A percentile compares a stretch with the other conserved stretches of the same genome.
phyloP scores from a whole-genome alignment of 495 filamentous ascomycete species.

The Penicillium malachiteum region DNA sequence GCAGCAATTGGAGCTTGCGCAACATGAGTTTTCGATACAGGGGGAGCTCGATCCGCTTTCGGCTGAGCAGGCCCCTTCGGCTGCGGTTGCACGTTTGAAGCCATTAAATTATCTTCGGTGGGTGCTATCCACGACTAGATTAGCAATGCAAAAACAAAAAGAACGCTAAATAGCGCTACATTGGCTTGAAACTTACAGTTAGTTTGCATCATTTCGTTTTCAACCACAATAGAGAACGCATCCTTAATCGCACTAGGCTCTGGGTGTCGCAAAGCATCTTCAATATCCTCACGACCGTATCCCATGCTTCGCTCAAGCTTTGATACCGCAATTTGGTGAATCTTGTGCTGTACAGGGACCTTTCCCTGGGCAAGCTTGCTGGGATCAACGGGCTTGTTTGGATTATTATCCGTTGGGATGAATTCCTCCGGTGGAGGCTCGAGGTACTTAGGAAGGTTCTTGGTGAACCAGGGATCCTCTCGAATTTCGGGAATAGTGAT shows the following conservation, averaged over 20 bases:
- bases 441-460: slow-evolving; percentile 80
- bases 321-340: slow-evolving; percentile 85
- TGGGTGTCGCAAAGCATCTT: slow-evolving; percentile 84
- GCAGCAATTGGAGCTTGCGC: slow-evolving; percentile 14
- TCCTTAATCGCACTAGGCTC: slow-evolving; percentile 98
- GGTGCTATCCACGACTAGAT: slow-evolving; percentile 33
- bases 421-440: slow-evolving; percentile 91
- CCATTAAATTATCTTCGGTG: slow-evolving; percentile 41
- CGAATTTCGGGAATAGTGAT: slow-evolving; percentile 93
- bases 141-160: not conserved
- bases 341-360: slow-evolving; percentile 75
- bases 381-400: slow-evolving; percentile 81
- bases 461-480: slow-evolving; percentile 90
- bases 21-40: slow-evolving; percentile 22
- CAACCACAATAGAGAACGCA: slow-evolving; percentile 94
- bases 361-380: slow-evolving; percentile 75
- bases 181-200: slow-evolving; percentile 60
- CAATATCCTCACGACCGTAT: slow-evolving; percentile 90
- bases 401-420: slow-evolving; percentile 86
- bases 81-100: slow-evolving; percentile 23
- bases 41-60: slow-evolving; percentile 20
- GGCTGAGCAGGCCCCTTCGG: slow-evolving; percentile 21
- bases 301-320: slow-evolving; percentile 98
- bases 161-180: not conserved
- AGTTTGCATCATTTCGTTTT: slow-evolving; percentile 96